Base-by-base conservation (phyloP, 1,284 basidiomycete genomes). In the Phenoliferia sp. region DNA sequence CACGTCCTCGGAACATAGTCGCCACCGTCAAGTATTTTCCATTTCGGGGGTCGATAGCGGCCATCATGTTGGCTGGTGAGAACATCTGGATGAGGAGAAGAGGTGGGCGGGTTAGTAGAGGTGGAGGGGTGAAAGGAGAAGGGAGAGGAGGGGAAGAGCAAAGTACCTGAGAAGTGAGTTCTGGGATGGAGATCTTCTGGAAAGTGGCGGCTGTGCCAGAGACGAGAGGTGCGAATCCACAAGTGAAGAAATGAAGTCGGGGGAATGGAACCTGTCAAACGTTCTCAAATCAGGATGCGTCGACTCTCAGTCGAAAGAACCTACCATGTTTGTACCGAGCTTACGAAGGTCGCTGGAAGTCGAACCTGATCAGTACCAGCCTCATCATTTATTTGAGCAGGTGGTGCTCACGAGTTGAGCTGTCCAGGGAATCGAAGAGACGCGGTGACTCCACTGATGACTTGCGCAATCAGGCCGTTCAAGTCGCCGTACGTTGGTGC, bases 211-310 rank as follows among this genome's bases (percentile, higher is more conserved):
- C 81, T 61, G 84, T 85, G 0, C 84, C 81, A 69, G 90, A 84
- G 70, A 84, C 84, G 75, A 94, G 86, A 0, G 92, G 92, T 0
- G 90, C 90, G 77, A 90, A 92, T 69, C 89, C 92, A 35, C 90
- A 90, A 80, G 90, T 90, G 73, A 95, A 84, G 85, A 94, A 95
- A 78, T 95, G 92, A 63, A 95, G 84, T 70, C 92, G 90, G 72
- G 92, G 92, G 84, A 95, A 95, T 0, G 92, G 92, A 64, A 95
- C 54, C 54, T 55, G 15, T 12, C 9, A 17, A 52, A 17, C 17
- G 48, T n/a, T n/a, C n/a, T n/a, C 33, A 29, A 26, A 16, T 55
- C 54, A n/a, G 54, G 16, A 17, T 16, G 17, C 32, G 54, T 44
- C 39, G 39, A 44, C 12, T 12, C 12, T 44, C 22, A 44, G 39